Percentiles rank a stretch among this genome's conserved stretches.
phyloP scores from a whole-genome alignment of 1,284 basidiomycete species.

The Rhodotorula sp. region DNA sequence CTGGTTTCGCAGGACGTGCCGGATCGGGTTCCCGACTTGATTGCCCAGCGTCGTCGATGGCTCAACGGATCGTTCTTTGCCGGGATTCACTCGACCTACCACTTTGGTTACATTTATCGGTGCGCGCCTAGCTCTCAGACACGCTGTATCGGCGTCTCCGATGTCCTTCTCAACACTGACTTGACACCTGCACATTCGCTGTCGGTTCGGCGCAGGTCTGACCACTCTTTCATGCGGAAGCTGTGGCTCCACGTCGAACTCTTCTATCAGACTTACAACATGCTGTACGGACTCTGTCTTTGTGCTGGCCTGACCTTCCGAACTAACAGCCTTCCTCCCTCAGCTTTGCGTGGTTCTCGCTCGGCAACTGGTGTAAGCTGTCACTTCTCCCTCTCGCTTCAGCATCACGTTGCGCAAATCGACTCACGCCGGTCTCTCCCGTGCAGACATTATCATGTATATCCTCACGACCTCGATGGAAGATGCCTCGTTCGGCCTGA shows the following conservation, averaged over 20 bases:
- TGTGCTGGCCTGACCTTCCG: too few relatives aligned
- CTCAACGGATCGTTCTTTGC: conserved; percentile 97
- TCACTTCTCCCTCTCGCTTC: not conserved
- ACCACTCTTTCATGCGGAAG: conserved; percentile 77
- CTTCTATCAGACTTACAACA: conserved; percentile 84
- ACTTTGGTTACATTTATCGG: conserved; percentile 55
- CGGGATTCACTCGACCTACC: conserved; percentile 57
- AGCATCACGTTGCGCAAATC: conserved; percentile 59
- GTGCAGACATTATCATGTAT: conserved; percentile 32
- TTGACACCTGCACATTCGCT: too few relatives aligned
- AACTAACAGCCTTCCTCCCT: conserved; percentile 60
- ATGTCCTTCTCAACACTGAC: too few relatives aligned
- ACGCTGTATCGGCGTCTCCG: conserved; percentile 63
- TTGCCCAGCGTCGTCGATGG: conserved; percentile 94
- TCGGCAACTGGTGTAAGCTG: conserved; percentile 82
- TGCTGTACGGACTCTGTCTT: conserved; percentile 54
- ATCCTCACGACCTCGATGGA: conserved; percentile 59
- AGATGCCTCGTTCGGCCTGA: conserved; percentile 63
- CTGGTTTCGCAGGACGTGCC: conserved; percentile 30
- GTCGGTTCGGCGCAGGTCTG: conserved; percentile 53
- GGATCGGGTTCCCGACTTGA: conserved; percentile 73
- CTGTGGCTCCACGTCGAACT: conserved; percentile 93
- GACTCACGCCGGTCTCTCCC: not conserved
- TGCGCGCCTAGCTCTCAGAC: not conserved
- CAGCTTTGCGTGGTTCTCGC: conserved; percentile 29